These are phyloP conservation scores for Acanthamoeba triangularis DNA, from an alignment of 208 protist species.

Conservation along the genomic window DNA sequence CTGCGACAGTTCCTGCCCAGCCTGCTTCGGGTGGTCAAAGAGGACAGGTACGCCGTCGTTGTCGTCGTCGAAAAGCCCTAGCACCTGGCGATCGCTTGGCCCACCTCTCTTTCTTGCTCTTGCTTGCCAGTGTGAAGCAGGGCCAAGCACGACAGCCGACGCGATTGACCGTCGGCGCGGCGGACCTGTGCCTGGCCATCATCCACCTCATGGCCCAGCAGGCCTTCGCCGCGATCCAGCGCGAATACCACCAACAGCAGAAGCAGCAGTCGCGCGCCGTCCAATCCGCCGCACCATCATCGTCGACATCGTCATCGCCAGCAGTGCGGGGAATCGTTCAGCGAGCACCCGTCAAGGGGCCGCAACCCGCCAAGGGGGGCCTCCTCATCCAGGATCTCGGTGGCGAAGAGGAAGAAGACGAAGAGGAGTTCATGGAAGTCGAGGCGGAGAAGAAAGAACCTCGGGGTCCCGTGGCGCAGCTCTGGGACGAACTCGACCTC, in stretches of 20 bases:
- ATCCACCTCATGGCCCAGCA: constrained; percentile 10
- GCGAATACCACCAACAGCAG: neutral
- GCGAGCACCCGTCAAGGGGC: neutral
- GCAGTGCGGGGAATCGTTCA: neutral
- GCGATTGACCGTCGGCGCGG: constrained; percentile 9
- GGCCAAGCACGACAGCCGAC: neutral
- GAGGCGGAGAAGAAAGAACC: neutral
- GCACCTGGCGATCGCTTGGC: no score
- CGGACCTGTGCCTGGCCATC: neutral
- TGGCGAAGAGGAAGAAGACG: neutral
- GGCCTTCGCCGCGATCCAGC: neutral
- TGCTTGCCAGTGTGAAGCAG: neutral
- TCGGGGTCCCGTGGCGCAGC: neutral
- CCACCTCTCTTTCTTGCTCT: neutral
- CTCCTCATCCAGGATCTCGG: neutral
- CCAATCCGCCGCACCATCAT: neutral
- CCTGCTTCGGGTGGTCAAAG: neutral
- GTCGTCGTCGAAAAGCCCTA: neutral
- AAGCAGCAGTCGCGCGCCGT: neutral
- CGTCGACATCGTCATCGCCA: neutral
- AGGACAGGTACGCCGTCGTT: neutral
- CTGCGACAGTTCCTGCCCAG: neutral
- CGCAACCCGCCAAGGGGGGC: neutral
- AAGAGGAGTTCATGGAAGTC: neutral
- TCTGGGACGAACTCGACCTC: neutral